Evolutionary conservation across 2,329 filamentous ascomycete species (phyloP).

Genomic region (Neocucurbitaria cava): DNA sequence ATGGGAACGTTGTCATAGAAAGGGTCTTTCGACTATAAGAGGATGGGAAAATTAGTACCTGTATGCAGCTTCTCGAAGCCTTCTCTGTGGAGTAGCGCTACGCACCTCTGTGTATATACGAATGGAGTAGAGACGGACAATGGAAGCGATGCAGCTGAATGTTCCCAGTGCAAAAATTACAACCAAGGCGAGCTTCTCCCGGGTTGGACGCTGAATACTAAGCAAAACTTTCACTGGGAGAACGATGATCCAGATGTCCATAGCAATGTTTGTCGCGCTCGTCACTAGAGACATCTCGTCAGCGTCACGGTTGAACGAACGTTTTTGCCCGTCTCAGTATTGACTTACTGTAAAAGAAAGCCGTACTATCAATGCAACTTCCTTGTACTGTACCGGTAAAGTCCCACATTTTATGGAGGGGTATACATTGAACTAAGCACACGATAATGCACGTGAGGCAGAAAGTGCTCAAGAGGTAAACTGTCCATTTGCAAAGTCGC

Average conservation of each 20-base stretch:
- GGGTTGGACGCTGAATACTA: constrained; percentile 77
- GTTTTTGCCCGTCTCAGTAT: too few species aligned
- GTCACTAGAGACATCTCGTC: constrained; percentile 14
- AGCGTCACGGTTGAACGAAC: too few species aligned
- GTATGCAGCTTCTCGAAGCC: not conserved
- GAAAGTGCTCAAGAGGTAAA: constrained; percentile 32
- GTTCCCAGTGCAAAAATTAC: constrained; percentile 83
- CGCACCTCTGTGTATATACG: constrained; percentile 41
- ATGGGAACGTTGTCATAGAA: constrained; percentile 77
- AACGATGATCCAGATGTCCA: constrained; percentile 82
- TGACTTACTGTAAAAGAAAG: constrained; percentile 39
- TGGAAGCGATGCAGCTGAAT: constrained; percentile 87
- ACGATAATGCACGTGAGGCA: constrained; percentile 29
- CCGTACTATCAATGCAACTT: constrained; percentile 39
- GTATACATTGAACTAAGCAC: constrained; percentile 36
- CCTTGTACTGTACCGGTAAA: constrained; percentile 28
- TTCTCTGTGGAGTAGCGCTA: constrained; percentile 24
- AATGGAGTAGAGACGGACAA: constrained; percentile 60
- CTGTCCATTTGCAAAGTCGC: constrained; percentile 24
- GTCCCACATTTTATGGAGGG: constrained; percentile 40
- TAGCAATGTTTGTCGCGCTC: constrained; percentile 86
- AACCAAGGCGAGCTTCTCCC: constrained; percentile 84
- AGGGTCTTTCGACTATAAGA: constrained; percentile 48
- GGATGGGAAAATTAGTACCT: not conserved
- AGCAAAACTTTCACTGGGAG: constrained; percentile 86